Evolutionary conservation across 2,329 filamentous ascomycete genomes (phyloP).

Genomic region (Furcasterigmium sp.): DNA sequence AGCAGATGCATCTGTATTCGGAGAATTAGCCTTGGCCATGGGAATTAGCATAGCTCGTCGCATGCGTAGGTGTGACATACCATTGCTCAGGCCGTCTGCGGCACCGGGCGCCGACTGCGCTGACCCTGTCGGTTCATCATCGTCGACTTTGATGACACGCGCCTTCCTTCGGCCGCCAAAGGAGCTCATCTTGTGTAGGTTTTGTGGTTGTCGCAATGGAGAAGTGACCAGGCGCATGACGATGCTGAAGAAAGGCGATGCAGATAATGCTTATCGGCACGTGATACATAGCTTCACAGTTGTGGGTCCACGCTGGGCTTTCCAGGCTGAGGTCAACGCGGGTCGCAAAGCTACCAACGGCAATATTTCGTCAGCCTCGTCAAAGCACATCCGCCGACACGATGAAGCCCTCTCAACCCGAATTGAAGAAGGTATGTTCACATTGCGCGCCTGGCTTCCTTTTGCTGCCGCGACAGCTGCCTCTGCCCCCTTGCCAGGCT

Average conservation of each 20-base stretch:
- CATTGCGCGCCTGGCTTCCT: constrained; percentile 13
- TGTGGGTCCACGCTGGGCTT: background rate
- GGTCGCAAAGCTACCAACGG: constrained; percentile 9
- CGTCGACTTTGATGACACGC: constrained; percentile 68
- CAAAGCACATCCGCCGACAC: constrained; percentile 28
- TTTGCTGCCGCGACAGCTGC: background rate
- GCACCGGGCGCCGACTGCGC: constrained; percentile 11
- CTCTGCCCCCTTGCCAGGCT: background rate
- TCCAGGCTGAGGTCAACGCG: constrained; percentile 5
- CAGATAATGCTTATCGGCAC: constrained; percentile 5
- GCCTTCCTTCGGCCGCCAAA: constrained; percentile 62
- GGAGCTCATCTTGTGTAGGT: constrained; percentile 39
- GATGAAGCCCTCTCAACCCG: constrained; percentile 98
- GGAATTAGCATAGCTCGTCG: constrained; percentile 18
- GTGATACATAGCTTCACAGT: background rate
- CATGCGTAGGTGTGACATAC: constrained; percentile 24
- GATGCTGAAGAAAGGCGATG: background rate
- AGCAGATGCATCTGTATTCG: constrained; percentile 3
- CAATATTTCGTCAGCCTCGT: constrained; percentile 1
- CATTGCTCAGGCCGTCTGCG: constrained; percentile 24
- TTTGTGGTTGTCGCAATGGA: constrained; percentile 19
- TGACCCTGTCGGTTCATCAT: constrained; percentile 51
- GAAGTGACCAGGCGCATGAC: constrained; percentile 12
- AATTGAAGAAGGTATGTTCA: constrained; percentile 83
- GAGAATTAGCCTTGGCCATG: constrained; percentile 11